Percentiles rank a stretch among this genome's conserved stretches.
These are phyloP conservation scores for Boletellus emodensis DNA, from an alignment of 768 basidiomycete species.

Conservation along the genomic window DNA sequence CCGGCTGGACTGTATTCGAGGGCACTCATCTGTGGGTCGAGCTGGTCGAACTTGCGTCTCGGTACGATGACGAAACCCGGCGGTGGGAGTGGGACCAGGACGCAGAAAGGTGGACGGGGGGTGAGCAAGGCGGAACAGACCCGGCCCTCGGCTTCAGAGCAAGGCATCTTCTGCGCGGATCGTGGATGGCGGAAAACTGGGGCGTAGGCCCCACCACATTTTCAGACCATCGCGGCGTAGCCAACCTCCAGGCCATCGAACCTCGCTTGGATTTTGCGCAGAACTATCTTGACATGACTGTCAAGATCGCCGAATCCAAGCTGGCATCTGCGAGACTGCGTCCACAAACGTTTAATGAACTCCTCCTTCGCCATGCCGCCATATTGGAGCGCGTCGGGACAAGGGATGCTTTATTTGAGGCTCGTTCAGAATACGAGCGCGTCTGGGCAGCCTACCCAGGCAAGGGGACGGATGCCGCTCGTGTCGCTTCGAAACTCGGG, in stretches of 20 bases:
- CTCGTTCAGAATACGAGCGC: constrained; percentile 54
- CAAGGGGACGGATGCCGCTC: constrained; percentile 44
- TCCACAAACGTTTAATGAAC: constrained; percentile 48
- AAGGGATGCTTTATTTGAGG: constrained; percentile 44
- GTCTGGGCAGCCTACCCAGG: constrained; percentile 48
- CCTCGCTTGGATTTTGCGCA: constrained; percentile 53
- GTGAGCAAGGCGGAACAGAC: constrained; percentile 64
- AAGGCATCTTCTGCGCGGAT: constrained; percentile 58
- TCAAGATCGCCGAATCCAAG: constrained; percentile 42
- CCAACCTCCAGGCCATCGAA: constrained; percentile 45
- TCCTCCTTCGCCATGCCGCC: constrained; percentile 52
- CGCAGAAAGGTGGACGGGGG: constrained; percentile 58
- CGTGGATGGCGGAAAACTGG: constrained; percentile 73
- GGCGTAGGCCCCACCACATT: constrained; percentile 44
- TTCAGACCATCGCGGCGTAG: constrained; percentile 31
- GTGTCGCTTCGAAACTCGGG: constrained; percentile 62
- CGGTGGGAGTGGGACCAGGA: constrained; percentile 70
- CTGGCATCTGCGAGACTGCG: constrained; percentile 39
- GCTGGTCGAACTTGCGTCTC: constrained; percentile 42
- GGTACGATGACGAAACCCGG: constrained; percentile 48
- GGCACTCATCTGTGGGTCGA: constrained; percentile 64
- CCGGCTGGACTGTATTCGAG: constrained; percentile 49
- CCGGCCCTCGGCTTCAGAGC: constrained; percentile 59
- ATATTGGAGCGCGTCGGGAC: constrained; percentile 62
- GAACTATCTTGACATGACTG: constrained; percentile 47